Evolutionary conservation across 1,284 basidiomycete genomes (phyloP), one percentile per base, ranked within the genome.

Genomic region (Ustilago crameri): DNA sequence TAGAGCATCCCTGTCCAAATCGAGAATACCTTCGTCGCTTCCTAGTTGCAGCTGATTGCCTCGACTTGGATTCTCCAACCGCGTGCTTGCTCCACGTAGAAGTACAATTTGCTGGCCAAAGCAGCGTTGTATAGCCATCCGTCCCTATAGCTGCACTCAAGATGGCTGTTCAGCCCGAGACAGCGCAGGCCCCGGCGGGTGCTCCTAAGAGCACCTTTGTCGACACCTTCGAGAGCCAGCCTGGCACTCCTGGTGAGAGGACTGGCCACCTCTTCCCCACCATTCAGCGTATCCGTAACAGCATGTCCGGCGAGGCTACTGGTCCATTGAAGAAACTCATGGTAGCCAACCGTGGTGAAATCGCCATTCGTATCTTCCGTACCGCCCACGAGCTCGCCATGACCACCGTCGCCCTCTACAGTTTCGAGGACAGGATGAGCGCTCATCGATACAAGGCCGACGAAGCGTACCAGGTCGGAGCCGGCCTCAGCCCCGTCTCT

Each of bases 391-490:
- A 99, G 84, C 89, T 99, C 64, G 96, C 95, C 34, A 96, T 98
- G 94, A 93, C 95, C 84, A 97, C 95, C 51, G 96, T 98, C 57
- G 95, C 96, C 44, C 97, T 99, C 86, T 98, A 93, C 87, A 97
- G 94, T 17, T 91, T 88, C 84, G 96, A 98, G 85, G 96, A 99
- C 87, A 89, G 96, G 70, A 89, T 98, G 86, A 93, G 90, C 59
- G 95, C 96, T 42, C 96, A 99, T 87, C 89, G 96, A 81, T 95
- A 98, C 85, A 98, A 98, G 90, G 93, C 95, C 68, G 96, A 99
- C 85, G 95, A 98, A 86, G 95, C 95, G 1, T 98, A 98, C 86
- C 91, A 95, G 84, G 95, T 98, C 76, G 96, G 96, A 68, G 93
- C 92, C 80, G 95, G 95, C 23, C 86, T 97, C 61, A 92, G 93